These are phyloP conservation scores for Spergularia bocconei DNA, from an alignment of 148 eudicot genomes.

Conservation along the genomic window DNA sequence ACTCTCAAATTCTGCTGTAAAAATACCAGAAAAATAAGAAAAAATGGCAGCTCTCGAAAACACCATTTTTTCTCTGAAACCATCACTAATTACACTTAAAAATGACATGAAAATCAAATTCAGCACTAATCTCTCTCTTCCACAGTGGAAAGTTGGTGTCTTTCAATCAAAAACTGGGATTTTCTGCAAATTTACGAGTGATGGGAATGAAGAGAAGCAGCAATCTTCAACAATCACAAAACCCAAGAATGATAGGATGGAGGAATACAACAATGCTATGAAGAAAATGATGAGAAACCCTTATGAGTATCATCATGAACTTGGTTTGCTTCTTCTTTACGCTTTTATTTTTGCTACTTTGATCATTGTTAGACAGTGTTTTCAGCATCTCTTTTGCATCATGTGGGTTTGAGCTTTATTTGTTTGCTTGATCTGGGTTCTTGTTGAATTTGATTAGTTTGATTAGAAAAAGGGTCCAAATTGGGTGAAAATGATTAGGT, in stretches of 20 bases:
- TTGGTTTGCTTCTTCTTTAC: slow-evolving; percentile 50
- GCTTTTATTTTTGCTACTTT: not conserved
- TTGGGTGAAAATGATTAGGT: too few species aligned
- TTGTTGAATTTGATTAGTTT: slow-evolving; percentile 9
- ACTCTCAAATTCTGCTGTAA: too few species aligned
- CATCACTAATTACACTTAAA: slow-evolving; percentile 23
- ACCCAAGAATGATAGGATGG: slow-evolving; percentile 43
- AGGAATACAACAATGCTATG: slow-evolving; percentile 83
- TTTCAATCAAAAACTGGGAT: slow-evolving; percentile 20
- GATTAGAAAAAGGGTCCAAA: not conserved
- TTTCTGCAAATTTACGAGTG: slow-evolving; percentile 44
- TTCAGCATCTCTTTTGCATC: not conserved
- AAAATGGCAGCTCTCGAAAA: slow-evolving; percentile 39
- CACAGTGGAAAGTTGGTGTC: slow-evolving; percentile 12
- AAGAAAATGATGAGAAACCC: slow-evolving; percentile 91
- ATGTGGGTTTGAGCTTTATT: slow-evolving; percentile 2
- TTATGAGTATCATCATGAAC: slow-evolving; percentile 94
- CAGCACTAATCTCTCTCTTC: slow-evolving; percentile 13
- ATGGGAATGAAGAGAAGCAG: slow-evolving; percentile 36
- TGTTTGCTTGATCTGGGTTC: slow-evolving; percentile 4
- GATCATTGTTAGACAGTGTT: not conserved
- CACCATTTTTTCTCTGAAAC: slow-evolving; percentile 19
- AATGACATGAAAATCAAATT: slow-evolving; percentile 21
- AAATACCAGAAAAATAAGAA: not conserved
- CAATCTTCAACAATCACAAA: slow-evolving; percentile 18